phyloP scores from a whole-genome alignment of 805 yeast species.

The Kodamaea hsintzibuensis region DNA sequence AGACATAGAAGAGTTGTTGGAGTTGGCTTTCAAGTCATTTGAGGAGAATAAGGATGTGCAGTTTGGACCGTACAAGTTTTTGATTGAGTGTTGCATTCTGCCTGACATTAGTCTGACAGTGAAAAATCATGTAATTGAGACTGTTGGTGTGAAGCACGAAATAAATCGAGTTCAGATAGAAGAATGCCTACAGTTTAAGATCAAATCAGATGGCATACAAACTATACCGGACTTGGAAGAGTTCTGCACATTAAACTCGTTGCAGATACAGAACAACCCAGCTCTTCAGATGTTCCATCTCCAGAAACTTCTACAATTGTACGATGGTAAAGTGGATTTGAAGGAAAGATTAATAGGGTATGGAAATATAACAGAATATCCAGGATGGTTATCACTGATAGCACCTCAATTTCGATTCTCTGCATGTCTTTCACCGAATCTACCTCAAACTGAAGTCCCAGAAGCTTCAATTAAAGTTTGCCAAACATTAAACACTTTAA shows the following conservation, averaged over 20 bases:
- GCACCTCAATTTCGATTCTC: slow-evolving; percentile 3
- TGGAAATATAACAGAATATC: slow-evolving; percentile 5
- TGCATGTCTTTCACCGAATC: slow-evolving; percentile 2
- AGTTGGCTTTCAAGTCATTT: slow-evolving; percentile 22
- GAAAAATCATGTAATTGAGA: slow-evolving; percentile 16
- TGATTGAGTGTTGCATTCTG: slow-evolving; percentile 17
- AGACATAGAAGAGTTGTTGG: slow-evolving; percentile 40
- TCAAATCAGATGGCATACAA: slow-evolving; percentile 7
- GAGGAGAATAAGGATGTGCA: slow-evolving; percentile 17
- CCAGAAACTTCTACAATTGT: slow-evolving; percentile 2
- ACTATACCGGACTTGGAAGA: background rate
- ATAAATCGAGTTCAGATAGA: slow-evolving; percentile 7
- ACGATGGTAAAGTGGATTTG: background rate
- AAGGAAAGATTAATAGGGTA: background rate
- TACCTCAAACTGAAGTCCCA: background rate
- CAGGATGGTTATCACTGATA: slow-evolving; percentile 15
- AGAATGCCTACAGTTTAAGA: slow-evolving; percentile 3
- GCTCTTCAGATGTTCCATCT: slow-evolving; percentile 8
- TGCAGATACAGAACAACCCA: background rate
- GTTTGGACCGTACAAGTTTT: slow-evolving; percentile 29
- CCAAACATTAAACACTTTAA: background rate
- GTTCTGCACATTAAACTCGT: background rate
- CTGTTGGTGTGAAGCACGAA: slow-evolving; percentile 12
- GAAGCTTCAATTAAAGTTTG: background rate
- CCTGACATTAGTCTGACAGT: slow-evolving; percentile 8